Conservation (phyloP, 495 filamentous ascomycete species). For the Pyrenopolyporus hunteri region DNA sequence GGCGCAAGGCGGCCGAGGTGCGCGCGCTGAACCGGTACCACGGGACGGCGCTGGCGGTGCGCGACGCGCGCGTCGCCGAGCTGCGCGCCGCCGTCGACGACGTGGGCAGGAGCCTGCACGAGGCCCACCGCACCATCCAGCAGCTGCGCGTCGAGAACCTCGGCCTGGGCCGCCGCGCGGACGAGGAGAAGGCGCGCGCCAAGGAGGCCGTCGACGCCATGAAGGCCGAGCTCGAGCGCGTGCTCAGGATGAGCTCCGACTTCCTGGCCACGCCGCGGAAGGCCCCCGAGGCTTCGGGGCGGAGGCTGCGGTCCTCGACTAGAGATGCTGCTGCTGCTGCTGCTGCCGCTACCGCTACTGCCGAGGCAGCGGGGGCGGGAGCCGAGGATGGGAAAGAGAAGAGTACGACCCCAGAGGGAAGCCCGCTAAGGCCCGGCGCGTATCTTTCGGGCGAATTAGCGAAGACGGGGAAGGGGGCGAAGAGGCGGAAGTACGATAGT, state of each 20-base stretch:
- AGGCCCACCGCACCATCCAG: conserved; percentile 46
- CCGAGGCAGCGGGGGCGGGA: background rate
- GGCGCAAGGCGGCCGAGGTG: conserved; percentile 50
- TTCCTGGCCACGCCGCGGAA: conserved; percentile 37
- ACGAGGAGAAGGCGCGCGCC: conserved; percentile 53
- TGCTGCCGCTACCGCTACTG: too few species aligned
- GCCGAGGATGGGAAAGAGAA: background rate
- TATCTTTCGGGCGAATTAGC: conserved; percentile 45
- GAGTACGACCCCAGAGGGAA: conserved; percentile 21
- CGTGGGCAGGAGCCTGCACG: conserved; percentile 43
- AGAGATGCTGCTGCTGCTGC: background rate
- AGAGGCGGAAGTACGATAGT: conserved; percentile 63
- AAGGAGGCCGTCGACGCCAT: conserved; percentile 59
- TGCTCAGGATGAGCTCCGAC: conserved; percentile 46
- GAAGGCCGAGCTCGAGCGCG: conserved; percentile 51
- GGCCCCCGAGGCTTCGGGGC: background rate
- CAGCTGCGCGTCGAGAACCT: conserved; percentile 47
- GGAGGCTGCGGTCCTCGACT: background rate
- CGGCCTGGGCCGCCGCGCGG: conserved; percentile 37
- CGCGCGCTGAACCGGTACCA: conserved; percentile 42
- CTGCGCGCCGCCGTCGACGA: conserved; percentile 47
- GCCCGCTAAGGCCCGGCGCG: conserved; percentile 15
- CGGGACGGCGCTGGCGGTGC: conserved; percentile 48
- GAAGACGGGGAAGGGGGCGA: conserved; percentile 41
- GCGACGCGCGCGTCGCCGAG: conserved; percentile 51